phyloP scores from a whole-genome alignment of 2,329 filamentous ascomycete species.

The Colletotrichum theobromicola region DNA sequence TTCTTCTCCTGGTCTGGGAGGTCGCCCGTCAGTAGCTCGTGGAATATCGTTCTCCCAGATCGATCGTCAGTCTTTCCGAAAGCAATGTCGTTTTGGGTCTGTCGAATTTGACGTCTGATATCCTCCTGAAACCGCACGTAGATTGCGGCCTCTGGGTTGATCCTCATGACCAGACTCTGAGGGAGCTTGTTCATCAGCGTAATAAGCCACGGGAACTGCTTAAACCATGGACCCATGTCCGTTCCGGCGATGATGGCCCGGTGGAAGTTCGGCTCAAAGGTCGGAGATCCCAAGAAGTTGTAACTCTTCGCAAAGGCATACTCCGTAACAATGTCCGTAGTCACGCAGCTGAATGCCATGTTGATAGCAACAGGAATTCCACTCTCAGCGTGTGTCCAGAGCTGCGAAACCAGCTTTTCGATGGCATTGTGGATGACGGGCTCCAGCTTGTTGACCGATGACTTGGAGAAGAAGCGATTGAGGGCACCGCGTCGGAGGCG shows the following conservation, averaged over 20 bases:
- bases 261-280: background rate
- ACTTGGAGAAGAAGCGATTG: background rate
- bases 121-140: background rate
- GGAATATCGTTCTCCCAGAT: background rate
- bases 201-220: background rate
- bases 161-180: background rate
- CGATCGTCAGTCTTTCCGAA: background rate
- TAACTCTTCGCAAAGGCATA: background rate
- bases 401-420: background rate
- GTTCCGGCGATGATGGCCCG: background rate
- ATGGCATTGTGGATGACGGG: background rate
- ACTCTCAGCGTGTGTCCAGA: background rate
- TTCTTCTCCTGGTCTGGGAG: background rate
- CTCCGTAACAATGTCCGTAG: slow-evolving; percentile 4
- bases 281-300: background rate
- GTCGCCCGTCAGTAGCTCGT: background rate
- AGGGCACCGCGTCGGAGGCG: background rate
- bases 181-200: background rate
- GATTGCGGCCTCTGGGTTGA: background rate
- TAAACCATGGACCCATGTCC: background rate
- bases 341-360: slow-evolving; percentile 29
- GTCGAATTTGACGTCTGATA: background rate
- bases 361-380: slow-evolving; percentile 32
- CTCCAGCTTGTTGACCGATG: background rate
- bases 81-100: background rate